These are phyloP conservation scores for Saturnispora serradocipensis DNA, from an alignment of 805 yeast genomes.

Conservation along the genomic window DNA sequence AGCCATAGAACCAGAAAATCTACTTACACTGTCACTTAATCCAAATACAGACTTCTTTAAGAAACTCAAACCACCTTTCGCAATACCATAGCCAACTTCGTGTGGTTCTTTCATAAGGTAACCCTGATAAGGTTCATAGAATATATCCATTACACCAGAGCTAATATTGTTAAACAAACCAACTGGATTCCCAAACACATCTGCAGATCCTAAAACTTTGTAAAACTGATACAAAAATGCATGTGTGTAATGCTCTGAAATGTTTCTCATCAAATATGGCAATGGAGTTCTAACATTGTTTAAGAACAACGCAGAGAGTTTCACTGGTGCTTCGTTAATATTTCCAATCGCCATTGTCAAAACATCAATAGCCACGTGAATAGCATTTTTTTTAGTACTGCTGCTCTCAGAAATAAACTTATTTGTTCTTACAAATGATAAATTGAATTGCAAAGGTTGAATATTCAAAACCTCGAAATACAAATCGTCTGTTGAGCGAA, in stretches of 20 bases:
- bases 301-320: constrained; percentile 74
- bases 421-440: constrained; percentile 89
- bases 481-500: constrained; percentile 52
- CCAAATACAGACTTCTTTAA: constrained; percentile 93
- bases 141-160: constrained; percentile 92
- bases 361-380: constrained; percentile 73
- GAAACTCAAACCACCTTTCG: constrained; percentile 93
- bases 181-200: constrained; percentile 93
- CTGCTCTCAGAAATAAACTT: constrained; percentile 51
- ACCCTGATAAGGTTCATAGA: constrained; percentile 96
- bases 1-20: constrained; percentile 88
- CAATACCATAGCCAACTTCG: constrained; percentile 89
- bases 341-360: constrained; percentile 96
- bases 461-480: constrained; percentile 89
- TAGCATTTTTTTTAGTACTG: constrained; percentile 47
- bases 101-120: constrained; percentile 92
- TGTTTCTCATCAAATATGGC: constrained; percentile 57
- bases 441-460: constrained; percentile 82
- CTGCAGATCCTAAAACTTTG: constrained; percentile 92
- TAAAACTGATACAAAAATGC: constrained; percentile 87
- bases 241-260: constrained; percentile 82
- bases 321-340: constrained; percentile 92
- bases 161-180: constrained; percentile 89
- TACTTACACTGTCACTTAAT: constrained; percentile 84
- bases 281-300: constrained; percentile 86